phyloP scores from a whole-genome alignment of 495 filamentous ascomycete species.

The Lepidopterella palustris region DNA sequence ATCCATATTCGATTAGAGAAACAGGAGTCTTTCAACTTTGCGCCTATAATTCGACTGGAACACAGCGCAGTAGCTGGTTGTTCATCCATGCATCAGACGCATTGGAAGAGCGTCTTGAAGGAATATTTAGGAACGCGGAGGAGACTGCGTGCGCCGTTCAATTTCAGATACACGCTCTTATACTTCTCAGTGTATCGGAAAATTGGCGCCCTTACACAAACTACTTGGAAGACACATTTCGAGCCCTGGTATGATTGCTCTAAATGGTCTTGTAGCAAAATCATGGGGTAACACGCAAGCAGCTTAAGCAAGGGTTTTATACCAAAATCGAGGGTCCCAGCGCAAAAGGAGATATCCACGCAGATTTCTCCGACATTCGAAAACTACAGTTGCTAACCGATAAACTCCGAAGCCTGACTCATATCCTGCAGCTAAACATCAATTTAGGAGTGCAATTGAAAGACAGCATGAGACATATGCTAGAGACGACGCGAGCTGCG shows the following conservation, averaged over 20 bases:
- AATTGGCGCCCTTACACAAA: neutral
- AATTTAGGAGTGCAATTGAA: neutral
- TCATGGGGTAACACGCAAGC: neutral
- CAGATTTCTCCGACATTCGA: slow-evolving; percentile 1
- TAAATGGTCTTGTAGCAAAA: neutral
- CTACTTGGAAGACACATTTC: neutral
- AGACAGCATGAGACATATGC: neutral
- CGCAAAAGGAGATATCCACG: neutral
- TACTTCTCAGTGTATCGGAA: neutral
- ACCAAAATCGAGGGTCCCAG: neutral
- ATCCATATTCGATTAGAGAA: neutral
- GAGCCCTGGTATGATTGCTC: neutral
- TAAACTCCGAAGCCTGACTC: neutral
- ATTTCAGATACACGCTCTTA: neutral
- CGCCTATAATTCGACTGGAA: neutral
- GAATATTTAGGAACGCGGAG: neutral
- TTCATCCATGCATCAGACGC: neutral
- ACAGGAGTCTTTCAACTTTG: neutral
- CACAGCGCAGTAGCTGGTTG: neutral
- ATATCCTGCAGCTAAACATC: neutral
- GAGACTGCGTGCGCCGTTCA: neutral
- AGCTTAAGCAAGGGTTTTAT: neutral
- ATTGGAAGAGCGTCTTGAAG: neutral
- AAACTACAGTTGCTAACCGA: neutral
- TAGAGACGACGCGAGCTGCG: neutral